phyloP scores from a whole-genome alignment of 345 rosid species.

The Eucalyptus curtisii region DNA sequence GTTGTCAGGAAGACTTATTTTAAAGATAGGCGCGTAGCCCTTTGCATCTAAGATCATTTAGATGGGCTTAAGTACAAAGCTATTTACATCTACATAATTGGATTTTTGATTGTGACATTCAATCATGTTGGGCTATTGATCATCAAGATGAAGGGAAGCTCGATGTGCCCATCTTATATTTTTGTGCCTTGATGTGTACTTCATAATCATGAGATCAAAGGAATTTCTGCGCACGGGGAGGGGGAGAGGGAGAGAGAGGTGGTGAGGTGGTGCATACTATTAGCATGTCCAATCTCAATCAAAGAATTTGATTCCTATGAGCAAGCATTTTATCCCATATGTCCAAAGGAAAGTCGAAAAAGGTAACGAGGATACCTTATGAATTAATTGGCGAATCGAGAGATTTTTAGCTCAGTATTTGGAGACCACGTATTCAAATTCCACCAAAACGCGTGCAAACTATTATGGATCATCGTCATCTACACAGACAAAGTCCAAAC shows the following conservation, averaged over 20 bases:
- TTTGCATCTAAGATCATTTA: background rate
- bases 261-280: background rate
- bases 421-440: background rate
- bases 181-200: background rate
- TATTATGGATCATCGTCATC: fast-evolving
- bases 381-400: background rate
- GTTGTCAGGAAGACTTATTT: background rate
- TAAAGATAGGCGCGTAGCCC: background rate
- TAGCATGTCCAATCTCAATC: background rate
- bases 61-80: background rate
- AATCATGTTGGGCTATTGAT: background rate
- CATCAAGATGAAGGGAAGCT: background rate
- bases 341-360: background rate
- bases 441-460: background rate
- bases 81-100: background rate
- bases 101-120: background rate
- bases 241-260: background rate
- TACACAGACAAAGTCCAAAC: background rate
- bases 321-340: background rate
- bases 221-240: no score
- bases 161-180: background rate
- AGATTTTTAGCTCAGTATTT: background rate
- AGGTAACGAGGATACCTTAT: background rate
- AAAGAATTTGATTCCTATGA: background rate
- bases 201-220: background rate